Conservation (phyloP, 2,329 filamentous ascomycete genomes). For the Lomentospora prolificans region DNA sequence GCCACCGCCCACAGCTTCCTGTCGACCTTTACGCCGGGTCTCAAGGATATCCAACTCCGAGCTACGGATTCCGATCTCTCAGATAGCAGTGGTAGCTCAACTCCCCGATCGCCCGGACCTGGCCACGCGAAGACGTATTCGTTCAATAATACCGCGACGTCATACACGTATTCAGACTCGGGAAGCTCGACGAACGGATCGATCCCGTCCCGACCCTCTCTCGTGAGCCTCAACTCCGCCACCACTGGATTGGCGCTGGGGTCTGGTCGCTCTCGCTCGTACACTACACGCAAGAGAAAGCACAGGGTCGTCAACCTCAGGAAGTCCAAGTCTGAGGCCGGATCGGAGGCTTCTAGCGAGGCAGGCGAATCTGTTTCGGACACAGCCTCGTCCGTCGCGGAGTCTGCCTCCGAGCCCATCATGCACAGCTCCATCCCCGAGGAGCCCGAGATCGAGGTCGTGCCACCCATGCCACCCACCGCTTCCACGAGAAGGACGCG, state of each 20-base stretch:
- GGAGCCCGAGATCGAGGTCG: slow-evolving; percentile 42
- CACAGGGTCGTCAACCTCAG: slow-evolving; percentile 73
- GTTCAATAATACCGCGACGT: slow-evolving; percentile 44
- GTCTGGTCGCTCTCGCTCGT: slow-evolving; percentile 47
- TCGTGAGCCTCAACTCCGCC: slow-evolving; percentile 52
- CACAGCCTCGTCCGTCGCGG: slow-evolving; percentile 44
- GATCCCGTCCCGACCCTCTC: slow-evolving; percentile 57
- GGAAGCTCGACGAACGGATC: slow-evolving; percentile 54
- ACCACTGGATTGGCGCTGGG: slow-evolving; percentile 55
- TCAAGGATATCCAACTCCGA: slow-evolving; percentile 80
- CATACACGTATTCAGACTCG: slow-evolving; percentile 66
- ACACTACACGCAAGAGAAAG: slow-evolving; percentile 67
- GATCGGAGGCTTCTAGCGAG: slow-evolving; percentile 35
- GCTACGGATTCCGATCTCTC: slow-evolving; percentile 72
- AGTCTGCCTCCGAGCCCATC: slow-evolving; percentile 53
- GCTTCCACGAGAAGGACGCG: slow-evolving; percentile 16
- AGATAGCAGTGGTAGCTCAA: slow-evolving; percentile 35
- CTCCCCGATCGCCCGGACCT: slow-evolving; percentile 22
- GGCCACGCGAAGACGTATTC: slow-evolving; percentile 55
- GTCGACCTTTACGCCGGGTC: slow-evolving; percentile 84
- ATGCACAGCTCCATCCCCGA: slow-evolving; percentile 48
- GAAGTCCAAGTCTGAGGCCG: slow-evolving; percentile 45
- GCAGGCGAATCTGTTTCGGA: slow-evolving; percentile 38
- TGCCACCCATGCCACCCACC: slow-evolving; percentile 2
- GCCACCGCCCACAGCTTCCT: slow-evolving; percentile 84